A percentile compares a stretch with the other conserved stretches of the same genome.
Evolutionary conservation across 306 rosid genomes (phyloP).

Genomic region (Cyclanthera cordifolia): DNA sequence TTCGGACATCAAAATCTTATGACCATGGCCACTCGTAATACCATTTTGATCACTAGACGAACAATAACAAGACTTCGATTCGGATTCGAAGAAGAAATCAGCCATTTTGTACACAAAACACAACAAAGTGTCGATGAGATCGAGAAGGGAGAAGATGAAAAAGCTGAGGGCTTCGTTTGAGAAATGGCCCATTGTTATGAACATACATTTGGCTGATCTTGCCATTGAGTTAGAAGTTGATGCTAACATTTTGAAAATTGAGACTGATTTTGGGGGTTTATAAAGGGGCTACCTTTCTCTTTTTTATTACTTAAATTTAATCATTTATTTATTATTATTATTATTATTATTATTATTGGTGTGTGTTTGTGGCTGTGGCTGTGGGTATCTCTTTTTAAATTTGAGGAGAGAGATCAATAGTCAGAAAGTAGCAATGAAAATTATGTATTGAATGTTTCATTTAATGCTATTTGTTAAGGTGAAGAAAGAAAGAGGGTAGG

Average conservation of each 20-base stretch:
- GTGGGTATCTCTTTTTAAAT: conserved; percentile 29
- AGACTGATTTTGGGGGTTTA: neutral
- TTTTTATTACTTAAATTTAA: no score
- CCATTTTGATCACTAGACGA: conserved; percentile 56
- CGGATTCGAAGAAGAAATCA: conserved; percentile 62
- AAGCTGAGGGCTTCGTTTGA: conserved; percentile 61
- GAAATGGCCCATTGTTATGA: conserved; percentile 28
- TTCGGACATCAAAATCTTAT: conserved; percentile 63
- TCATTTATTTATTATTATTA: neutral
- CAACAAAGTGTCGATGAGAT: conserved; percentile 49
- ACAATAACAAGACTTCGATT: conserved; percentile 76
- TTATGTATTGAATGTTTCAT: conserved; percentile 54
- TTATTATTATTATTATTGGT: no score
- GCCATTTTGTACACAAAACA: conserved; percentile 55
- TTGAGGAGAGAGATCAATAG: conserved; percentile 18
- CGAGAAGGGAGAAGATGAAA: conserved; percentile 41
- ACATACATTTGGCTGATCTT: conserved; percentile 22
- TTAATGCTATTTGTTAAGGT: conserved; percentile 64
- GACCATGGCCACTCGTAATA: conserved; percentile 41
- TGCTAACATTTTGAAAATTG: neutral
- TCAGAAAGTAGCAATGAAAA: conserved; percentile 18
- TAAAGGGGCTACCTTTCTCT: neutral
- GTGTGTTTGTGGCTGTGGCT: neutral
- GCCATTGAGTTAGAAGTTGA: conserved; percentile 22
- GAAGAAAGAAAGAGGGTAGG: conserved; percentile 44